A percentile compares a stretch with the other conserved stretches of the same genome.
phyloP scores from a whole-genome alignment of 2,329 filamentous ascomycete species.

The Truncatella angustata region DNA sequence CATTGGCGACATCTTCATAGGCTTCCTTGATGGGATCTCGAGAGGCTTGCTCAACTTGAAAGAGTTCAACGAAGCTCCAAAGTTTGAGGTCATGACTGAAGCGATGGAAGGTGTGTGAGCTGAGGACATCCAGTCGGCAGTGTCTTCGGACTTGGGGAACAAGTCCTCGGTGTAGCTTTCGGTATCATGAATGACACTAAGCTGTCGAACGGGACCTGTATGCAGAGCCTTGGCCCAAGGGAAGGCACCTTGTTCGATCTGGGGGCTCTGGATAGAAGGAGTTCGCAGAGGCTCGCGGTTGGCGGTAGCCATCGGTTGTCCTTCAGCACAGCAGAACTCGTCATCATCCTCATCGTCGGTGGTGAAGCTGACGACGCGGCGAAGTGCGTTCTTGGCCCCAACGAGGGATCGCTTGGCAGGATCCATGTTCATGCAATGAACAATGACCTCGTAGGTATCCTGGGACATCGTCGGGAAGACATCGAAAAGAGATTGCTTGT shows the following conservation, averaged over 20 bases:
- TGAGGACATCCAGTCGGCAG: constrained; percentile 76
- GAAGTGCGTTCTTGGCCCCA: constrained; percentile 74
- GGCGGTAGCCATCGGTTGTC: constrained; percentile 74
- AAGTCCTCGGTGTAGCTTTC: constrained; percentile 81
- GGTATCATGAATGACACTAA: constrained; percentile 82
- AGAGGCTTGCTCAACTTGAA: constrained; percentile 53
- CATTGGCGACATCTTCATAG: constrained; percentile 55
- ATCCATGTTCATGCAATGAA: constrained; percentile 86
- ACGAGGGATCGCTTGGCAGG: constrained; percentile 82
- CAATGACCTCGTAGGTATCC: constrained; percentile 93
- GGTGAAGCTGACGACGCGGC: constrained; percentile 85
- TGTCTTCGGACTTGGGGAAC: constrained; percentile 74
- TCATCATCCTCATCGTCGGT: constrained; percentile 88
- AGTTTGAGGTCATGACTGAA: constrained; percentile 79
- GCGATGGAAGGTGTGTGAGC: constrained; percentile 77
- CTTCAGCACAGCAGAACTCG: constrained; percentile 86
- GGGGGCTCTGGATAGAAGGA: constrained; percentile 87
- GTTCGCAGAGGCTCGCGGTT: constrained; percentile 95
- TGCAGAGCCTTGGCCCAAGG: constrained; percentile 93
- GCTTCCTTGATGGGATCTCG: constrained; percentile 40
- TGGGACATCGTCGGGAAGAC: constrained; percentile 98
- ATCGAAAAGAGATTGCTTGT: constrained; percentile 95
- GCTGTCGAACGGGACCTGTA: constrained; percentile 71
- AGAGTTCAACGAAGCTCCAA: constrained; percentile 80
- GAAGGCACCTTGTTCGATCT: constrained; percentile 79